A percentile compares a stretch with the other conserved stretches of the same genome.
Conservation (phyloP, 306 rosid species). For the Fagus sylvatica region DNA sequence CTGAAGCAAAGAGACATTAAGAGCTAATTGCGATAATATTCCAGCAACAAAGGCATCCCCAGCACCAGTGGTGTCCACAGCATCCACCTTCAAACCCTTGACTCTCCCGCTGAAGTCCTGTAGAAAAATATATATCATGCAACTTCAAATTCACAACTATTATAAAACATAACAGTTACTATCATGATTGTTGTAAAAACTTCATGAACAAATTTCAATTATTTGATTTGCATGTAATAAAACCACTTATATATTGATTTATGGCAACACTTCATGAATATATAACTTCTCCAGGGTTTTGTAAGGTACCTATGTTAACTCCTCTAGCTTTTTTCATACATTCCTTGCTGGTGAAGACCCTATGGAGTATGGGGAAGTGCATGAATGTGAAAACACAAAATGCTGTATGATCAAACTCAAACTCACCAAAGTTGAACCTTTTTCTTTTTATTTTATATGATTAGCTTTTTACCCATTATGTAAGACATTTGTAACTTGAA, state of each 20-base stretch:
- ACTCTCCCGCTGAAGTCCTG: slow-evolving; percentile 90
- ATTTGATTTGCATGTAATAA: slow-evolving; percentile 1
- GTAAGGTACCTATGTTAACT: too few relatives aligned
- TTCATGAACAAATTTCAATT: not conserved
- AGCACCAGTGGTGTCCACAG: slow-evolving; percentile 95
- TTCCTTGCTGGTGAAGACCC: too few relatives aligned
- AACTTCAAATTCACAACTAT: slow-evolving; percentile 14
- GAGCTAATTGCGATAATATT: slow-evolving; percentile 70
- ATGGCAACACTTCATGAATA: not conserved
- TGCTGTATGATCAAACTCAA: not conserved
- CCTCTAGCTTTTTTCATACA: too few relatives aligned
- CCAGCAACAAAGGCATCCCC: slow-evolving; percentile 99
- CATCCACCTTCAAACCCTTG: slow-evolving; percentile 75
- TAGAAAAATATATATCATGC: slow-evolving; percentile 19
- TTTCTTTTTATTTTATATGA: not conserved
- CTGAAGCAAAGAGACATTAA: slow-evolving; percentile 80
- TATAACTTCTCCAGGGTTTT: not conserved
- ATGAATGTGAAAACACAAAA: not conserved
- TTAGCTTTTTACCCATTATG: not conserved
- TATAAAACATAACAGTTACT: slow-evolving; percentile 3
- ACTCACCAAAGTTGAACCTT: not conserved
- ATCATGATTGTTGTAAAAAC: slow-evolving; percentile 8
- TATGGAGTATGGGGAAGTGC: not conserved
- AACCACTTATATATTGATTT: not conserved
- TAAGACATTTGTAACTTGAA: not conserved